phyloP scores from a whole-genome alignment of 768 basidiomycete genomes.

The Auricularia sp. region DNA sequence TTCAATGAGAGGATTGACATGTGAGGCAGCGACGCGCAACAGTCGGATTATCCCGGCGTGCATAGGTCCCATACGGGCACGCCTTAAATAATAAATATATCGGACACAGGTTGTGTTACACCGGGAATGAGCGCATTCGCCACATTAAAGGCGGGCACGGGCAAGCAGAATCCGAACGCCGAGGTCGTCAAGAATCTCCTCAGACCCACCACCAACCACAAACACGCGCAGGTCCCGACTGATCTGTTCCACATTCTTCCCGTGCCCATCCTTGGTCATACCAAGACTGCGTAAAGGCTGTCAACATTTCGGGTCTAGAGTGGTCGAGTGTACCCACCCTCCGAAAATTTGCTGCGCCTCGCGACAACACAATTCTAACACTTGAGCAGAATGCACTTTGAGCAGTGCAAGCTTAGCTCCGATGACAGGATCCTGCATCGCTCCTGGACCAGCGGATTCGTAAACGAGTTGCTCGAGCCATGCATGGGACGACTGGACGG shows the following conservation, averaged over 20 bases:
- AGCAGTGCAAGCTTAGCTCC: constrained; percentile 10
- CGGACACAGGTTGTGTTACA: too few relatives aligned
- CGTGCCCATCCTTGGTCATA: constrained; percentile 10
- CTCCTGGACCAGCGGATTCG: constrained; percentile 1
- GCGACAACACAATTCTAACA: constrained; percentile 9
- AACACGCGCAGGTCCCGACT: constrained; percentile 13
- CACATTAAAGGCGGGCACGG: neutral
- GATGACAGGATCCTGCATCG: constrained; percentile 6
- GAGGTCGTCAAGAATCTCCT: constrained; percentile 12
- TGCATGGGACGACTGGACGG: constrained; percentile 7
- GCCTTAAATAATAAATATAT: too few relatives aligned
- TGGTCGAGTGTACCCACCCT: neutral
- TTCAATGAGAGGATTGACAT: too few relatives aligned
- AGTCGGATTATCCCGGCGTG: too few relatives aligned
- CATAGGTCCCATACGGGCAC: too few relatives aligned
- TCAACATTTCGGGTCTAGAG: neutral
- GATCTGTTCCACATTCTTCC: constrained; percentile 10
- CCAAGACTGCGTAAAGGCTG: constrained; percentile 1
- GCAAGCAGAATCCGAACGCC: constrained; percentile 6
- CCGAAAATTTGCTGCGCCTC: constrained; percentile 13
- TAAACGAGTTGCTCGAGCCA: constrained; percentile 11
- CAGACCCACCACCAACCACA: constrained; percentile 12
- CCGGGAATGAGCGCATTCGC: too few relatives aligned
- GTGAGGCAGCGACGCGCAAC: too few relatives aligned
- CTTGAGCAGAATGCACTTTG: constrained; percentile 11